These are phyloP conservation scores for Orychophragmus violaceus DNA, from an alignment of 345 rosid species.

Conservation along the genomic window DNA sequence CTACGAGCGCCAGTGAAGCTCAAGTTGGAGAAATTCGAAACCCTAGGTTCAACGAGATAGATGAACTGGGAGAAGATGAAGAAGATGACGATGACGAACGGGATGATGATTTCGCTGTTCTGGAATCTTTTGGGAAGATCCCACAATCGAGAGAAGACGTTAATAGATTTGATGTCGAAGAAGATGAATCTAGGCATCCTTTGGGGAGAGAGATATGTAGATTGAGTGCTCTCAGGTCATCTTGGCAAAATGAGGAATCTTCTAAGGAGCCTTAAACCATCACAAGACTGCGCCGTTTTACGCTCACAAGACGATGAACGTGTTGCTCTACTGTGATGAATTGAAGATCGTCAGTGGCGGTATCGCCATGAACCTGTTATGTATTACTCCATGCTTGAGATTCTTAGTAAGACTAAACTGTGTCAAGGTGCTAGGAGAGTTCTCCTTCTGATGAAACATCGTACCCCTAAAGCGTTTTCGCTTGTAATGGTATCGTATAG, in stretches of 20 bases:
- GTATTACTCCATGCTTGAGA: constrained; percentile 67
- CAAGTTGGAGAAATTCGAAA: background rate
- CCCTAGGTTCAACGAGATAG: constrained; percentile 37
- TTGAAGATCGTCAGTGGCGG: constrained; percentile 88
- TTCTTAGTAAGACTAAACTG: constrained; percentile 72
- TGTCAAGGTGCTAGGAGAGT: constrained; percentile 81
- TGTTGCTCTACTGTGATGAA: constrained; percentile 59
- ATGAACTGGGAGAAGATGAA: constrained; percentile 41
- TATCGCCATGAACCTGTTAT: constrained; percentile 67
- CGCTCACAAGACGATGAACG: constrained; percentile 63
- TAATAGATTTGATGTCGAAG: constrained; percentile 42
- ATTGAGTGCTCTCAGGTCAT: constrained; percentile 57
- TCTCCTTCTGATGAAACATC: constrained; percentile 54
- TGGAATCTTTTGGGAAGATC: constrained; percentile 34
- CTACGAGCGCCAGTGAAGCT: constrained; percentile 6
- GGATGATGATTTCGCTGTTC: constrained; percentile 37
- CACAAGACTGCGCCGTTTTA: constrained; percentile 77
- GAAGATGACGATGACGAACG: constrained; percentile 8
- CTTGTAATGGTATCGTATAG: constrained; percentile 75
- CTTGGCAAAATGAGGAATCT: constrained; percentile 73
- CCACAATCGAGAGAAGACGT: constrained; percentile 23
- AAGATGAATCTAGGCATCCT: constrained; percentile 66
- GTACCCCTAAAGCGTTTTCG: constrained; percentile 60
- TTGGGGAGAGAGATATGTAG: constrained; percentile 74
- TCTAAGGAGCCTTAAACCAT: constrained; percentile 67